Base-by-base conservation (phyloP, 495 filamentous ascomycete genomes). In the Rostrohypoxylon terebratum region DNA sequence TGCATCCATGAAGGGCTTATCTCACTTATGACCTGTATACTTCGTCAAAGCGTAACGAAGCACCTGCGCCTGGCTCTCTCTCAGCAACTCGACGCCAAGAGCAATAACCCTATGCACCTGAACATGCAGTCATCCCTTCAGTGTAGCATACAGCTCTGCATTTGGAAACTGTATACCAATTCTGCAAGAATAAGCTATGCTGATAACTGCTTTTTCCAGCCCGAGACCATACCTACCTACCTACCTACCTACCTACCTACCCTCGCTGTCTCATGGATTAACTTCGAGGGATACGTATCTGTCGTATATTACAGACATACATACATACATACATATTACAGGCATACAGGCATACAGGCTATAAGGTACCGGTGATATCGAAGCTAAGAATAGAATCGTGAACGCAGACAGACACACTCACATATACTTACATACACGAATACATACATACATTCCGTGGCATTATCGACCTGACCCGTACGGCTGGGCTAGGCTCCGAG, bases 101-200 rank as follows among this genome's bases (percentile, higher is more conserved):
- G 42, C 40, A 28, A 55, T 61, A 55, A 66, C 58, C 45, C 16
- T 68, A 36, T 59, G 58, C 51, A 73, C 45, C 23, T 68, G 25
- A 54, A 51, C 51, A 69, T 73, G 71, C 71, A 74, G 71, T 74
- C 71, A 74, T 74, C 62, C 64, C 63, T 59, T 53, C 66, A 50
- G 63, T 63, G 71, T 74, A 69, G 66, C 62, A 69, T 66, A 60
- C 14, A 18, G 36, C 59, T 66, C 66, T 73, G 33, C 40, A 73
- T 69, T 66, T 28, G 58, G 71, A 65, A 68, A 50, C 64, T 62
- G 61, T 34, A 34, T 63, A 40, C 53, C 34, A 63, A n/a, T 40
- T 40, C 44, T 58, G 31, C 51, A 18, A 44, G 28, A 44, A 53
- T 60, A 45, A 9, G 10, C 38, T 50, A 58, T 38, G 55, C 47